Evolutionary conservation across 2,329 filamentous ascomycete species (phyloP).

Genomic region (Coniosporium tulheliwenetii): DNA sequence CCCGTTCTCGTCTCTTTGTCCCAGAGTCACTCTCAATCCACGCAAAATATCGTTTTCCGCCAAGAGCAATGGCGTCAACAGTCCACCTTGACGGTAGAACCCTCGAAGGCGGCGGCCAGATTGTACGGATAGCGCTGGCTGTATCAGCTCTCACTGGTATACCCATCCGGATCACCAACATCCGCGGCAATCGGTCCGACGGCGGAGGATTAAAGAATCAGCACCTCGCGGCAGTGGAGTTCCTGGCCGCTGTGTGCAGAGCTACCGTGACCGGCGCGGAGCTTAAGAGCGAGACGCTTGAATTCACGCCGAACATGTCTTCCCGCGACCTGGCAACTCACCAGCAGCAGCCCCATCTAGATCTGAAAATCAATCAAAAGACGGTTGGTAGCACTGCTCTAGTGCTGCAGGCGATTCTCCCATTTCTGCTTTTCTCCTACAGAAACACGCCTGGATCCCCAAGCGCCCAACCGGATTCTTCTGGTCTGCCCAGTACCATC

Average conservation of each 20-base stretch:
- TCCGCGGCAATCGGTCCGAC: conserved; percentile 36
- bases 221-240: conserved; percentile 39
- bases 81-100: conserved; percentile 37
- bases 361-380: conserved; percentile 25
- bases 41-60: neutral
- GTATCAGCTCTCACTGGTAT: conserved; percentile 36
- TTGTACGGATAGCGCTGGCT: conserved; percentile 40
- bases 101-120: conserved; percentile 47
- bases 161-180: conserved; percentile 34
- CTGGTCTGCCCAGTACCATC: conserved; percentile 16
- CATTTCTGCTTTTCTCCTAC: conserved; percentile 35
- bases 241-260: conserved; percentile 32
- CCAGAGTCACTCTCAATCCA: no score
- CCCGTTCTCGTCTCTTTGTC: no score
- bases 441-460: no score
- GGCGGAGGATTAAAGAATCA: conserved; percentile 41
- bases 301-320: conserved; percentile 16
- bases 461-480: conserved; percentile 3
- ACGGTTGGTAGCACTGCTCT: conserved; percentile 39
- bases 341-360: conserved; percentile 1
- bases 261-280: conserved; percentile 26
- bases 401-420: conserved; percentile 43
- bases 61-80: neutral
- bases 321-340: no score
- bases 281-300: conserved; percentile 25